phyloP scores from a whole-genome alignment of 352 stramenopile genomes.

The Globisporangium carolinianum region DNA sequence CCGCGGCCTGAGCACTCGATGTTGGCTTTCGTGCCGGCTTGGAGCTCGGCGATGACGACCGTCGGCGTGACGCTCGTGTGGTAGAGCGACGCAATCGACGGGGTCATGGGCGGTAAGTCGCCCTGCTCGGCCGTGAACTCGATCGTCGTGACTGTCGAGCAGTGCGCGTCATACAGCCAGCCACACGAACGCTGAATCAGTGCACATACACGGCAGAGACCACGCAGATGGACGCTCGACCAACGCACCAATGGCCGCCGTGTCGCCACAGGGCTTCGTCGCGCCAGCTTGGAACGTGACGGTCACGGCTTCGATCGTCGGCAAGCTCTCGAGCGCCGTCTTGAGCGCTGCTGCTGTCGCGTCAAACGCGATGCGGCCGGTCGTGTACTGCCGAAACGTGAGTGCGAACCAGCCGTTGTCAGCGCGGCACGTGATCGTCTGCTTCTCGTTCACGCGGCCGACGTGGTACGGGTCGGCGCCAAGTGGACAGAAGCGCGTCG shows the following conservation, averaged over 20 bases:
- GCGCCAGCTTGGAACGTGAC: slow-evolving; percentile 40
- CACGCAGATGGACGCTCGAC: background rate
- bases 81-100: slow-evolving; percentile 30
- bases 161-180: background rate
- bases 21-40: slow-evolving; percentile 72
- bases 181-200: background rate
- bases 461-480: slow-evolving; percentile 81
- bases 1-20: slow-evolving; percentile 66
- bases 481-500: slow-evolving; percentile 73
- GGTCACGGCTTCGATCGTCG: slow-evolving; percentile 38
- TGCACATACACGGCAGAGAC: background rate
- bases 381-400: slow-evolving; percentile 64
- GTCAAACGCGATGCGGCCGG: slow-evolving; percentile 39
- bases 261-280: slow-evolving; percentile 27
- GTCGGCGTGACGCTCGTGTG: slow-evolving; percentile 20
- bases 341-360: slow-evolving; percentile 33
- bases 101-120: slow-evolving; percentile 39
- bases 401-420: slow-evolving; percentile 54
- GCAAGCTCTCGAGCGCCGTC: slow-evolving; percentile 43
- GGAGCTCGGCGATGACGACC: slow-evolving; percentile 23
- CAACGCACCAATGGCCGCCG: slow-evolving; percentile 31
- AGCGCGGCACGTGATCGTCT: slow-evolving; percentile 47
- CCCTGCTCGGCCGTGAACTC: slow-evolving; percentile 69
- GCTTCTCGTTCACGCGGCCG: slow-evolving; percentile 63
- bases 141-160: slow-evolving; percentile 33